A percentile compares a stretch with the other conserved stretches of the same genome.
phyloP scores from a whole-genome alignment of 2,329 filamentous ascomycete genomes.

The Xylaria hypoxylon region DNA sequence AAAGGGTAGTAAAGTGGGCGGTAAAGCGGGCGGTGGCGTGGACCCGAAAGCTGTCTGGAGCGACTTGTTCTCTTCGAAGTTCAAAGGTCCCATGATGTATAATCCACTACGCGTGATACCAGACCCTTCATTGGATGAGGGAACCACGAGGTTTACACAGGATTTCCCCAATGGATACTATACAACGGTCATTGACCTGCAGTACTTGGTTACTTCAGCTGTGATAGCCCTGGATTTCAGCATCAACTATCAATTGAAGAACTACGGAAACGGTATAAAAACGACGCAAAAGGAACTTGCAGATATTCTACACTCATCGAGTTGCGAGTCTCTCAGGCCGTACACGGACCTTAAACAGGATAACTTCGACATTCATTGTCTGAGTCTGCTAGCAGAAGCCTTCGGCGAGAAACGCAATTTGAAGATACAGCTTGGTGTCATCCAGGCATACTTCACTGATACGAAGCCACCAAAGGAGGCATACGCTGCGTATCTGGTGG shows the following conservation, averaged over 20 bases:
- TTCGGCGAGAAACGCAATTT: constrained; percentile 20
- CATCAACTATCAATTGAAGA: constrained; percentile 26
- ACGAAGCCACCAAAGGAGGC: too few relatives aligned
- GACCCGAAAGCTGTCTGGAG: neutral
- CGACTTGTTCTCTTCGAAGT: neutral
- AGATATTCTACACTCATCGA: neutral
- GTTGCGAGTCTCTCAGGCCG: neutral
- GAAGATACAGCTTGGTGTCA: constrained; percentile 35
- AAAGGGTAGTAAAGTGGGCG: too few relatives aligned
- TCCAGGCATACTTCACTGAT: constrained; percentile 3
- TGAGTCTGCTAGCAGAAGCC: constrained; percentile 7
- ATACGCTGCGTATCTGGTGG: constrained; percentile 15
- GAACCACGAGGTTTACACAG: neutral
- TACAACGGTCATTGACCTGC: neutral
- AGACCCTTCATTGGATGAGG: neutral
- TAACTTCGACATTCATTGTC: constrained; percentile 26
- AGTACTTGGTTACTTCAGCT: constrained; percentile 3
- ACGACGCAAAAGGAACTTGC: neutral
- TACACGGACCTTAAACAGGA: neutral
- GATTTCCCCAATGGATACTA: constrained; percentile 15
- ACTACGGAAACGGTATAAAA: neutral
- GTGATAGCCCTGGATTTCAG: constrained; percentile 15
- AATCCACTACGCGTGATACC: constrained; percentile 1
- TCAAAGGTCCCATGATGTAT: too few relatives aligned
- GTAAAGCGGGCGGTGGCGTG: too few relatives aligned